Percentiles rank a stretch among this genome's conserved stretches.
Conservation (phyloP, 805 yeast species). For the Ogataea minuta region DNA sequence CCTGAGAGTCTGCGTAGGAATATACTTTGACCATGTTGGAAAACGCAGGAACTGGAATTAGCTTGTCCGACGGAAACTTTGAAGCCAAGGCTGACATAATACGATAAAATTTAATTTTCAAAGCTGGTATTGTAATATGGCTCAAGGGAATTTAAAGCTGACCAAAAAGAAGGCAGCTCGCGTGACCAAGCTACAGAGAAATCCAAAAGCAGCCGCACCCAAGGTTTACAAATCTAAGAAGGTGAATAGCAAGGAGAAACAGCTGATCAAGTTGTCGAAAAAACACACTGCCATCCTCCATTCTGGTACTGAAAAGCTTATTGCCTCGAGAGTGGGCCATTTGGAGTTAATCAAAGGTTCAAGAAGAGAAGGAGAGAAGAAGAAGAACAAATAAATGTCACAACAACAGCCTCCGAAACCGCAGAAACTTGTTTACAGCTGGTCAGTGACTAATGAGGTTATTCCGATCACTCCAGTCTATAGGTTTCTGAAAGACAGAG, state of each 20-base stretch:
- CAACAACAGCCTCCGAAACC: not conserved
- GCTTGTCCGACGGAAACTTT: not conserved
- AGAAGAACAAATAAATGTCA: slow-evolving; percentile 39
- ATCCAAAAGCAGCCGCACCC: slow-evolving; percentile 73
- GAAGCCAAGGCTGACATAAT: slow-evolving; percentile 3
- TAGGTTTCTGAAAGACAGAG: slow-evolving; percentile 16
- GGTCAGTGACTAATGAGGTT: slow-evolving; percentile 25
- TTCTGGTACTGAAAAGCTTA: slow-evolving; percentile 74
- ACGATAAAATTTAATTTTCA: slow-evolving; percentile 1
- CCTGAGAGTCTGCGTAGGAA: slow-evolving; percentile 51
- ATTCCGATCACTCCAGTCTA: slow-evolving; percentile 21
- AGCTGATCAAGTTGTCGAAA: slow-evolving; percentile 54
- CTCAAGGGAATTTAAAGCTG: slow-evolving; percentile 69
- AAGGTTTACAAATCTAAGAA: slow-evolving; percentile 67
- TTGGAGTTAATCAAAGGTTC: slow-evolving; percentile 88
- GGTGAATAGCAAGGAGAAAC: slow-evolving; percentile 42
- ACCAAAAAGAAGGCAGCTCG: slow-evolving; percentile 46
- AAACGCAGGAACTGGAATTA: slow-evolving; percentile 1
- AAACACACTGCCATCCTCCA: slow-evolving; percentile 53
- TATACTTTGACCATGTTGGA: slow-evolving; percentile 35
- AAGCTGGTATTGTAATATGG: slow-evolving; percentile 43
- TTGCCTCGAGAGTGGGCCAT: slow-evolving; percentile 91
- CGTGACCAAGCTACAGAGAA: slow-evolving; percentile 62
- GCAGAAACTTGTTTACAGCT: slow-evolving; percentile 10
- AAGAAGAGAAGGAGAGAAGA: slow-evolving; percentile 75